A percentile compares a stretch with the other conserved stretches of the same genome.
These are phyloP conservation scores for Corylus americana DNA, from an alignment of 306 rosid genomes.

Conservation along the genomic window DNA sequence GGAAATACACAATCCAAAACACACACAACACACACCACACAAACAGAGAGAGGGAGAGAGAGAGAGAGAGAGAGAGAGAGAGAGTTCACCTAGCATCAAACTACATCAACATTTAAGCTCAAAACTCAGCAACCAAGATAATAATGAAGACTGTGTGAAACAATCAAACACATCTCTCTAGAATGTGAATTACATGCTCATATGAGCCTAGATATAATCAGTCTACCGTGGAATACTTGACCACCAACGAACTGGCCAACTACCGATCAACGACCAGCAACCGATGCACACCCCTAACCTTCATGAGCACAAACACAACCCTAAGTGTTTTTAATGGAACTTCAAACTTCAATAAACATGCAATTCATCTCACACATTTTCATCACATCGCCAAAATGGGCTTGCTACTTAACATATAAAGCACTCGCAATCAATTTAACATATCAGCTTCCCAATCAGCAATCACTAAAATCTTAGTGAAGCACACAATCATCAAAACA, in stretches of 20 bases:
- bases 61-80: background rate
- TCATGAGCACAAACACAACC: background rate
- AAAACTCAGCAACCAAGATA: background rate
- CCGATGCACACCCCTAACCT: background rate
- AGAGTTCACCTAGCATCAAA: background rate
- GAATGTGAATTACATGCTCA: background rate
- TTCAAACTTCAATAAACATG: background rate
- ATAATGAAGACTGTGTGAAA: background rate
- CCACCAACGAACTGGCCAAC: too few species aligned
- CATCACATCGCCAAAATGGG: background rate
- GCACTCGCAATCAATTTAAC: background rate
- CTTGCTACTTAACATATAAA: background rate
- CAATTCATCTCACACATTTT: background rate
- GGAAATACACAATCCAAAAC: constrained; percentile 16
- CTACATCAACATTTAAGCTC: background rate
- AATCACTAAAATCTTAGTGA: background rate
- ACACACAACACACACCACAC: background rate
- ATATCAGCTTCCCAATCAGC: constrained; percentile 4
- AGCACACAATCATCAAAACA: background rate
- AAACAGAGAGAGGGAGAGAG: background rate
- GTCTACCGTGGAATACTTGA: background rate
- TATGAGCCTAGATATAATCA: background rate
- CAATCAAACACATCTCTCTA: background rate
- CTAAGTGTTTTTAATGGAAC: background rate
- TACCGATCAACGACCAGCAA: too few species aligned